A percentile compares a stretch with the other conserved stretches of the same genome.
Conservation (phyloP, 129 eudicot genomes). For the Rutidosis leptorrhynchoides region DNA sequence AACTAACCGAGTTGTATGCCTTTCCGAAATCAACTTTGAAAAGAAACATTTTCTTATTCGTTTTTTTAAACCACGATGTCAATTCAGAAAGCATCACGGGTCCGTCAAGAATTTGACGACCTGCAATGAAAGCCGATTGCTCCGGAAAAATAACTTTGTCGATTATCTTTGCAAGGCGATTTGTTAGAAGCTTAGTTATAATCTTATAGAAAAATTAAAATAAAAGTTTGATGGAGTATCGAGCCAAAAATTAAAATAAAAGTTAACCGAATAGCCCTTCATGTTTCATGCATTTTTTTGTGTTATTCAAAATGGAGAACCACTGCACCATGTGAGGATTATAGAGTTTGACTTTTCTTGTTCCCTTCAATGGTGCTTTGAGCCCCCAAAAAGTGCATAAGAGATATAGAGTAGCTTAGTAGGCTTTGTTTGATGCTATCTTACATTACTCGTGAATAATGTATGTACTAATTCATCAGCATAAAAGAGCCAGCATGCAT, state of each 20-base stretch:
- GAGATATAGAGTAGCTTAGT: conserved; percentile 13
- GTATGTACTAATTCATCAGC: background rate
- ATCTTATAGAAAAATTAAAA: no score
- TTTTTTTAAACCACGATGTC: no score
- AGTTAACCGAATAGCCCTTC: no score
- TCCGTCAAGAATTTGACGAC: no score
- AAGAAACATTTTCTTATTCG: no score
- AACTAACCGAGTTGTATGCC: no score
- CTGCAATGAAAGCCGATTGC: no score
- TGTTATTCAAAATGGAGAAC: conserved; percentile 8
- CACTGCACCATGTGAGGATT: background rate
- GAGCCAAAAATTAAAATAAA: conserved; percentile 25
- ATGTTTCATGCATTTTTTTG: background rate
- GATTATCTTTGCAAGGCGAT: no score
- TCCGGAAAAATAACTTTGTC: no score
- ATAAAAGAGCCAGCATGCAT: conserved; percentile 20
- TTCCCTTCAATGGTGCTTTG: conserved; percentile 12
- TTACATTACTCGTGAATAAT: conserved; percentile 15
- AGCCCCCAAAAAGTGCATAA: conserved; percentile 25
- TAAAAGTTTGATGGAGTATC: conserved; percentile 35
- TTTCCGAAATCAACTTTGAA: no score
- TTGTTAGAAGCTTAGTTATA: no score
- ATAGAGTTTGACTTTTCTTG: conserved; percentile 19
- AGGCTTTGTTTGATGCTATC: conserved; percentile 11
- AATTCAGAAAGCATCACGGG: no score